Base-by-base conservation (phyloP, 2,329 filamentous ascomycete species). In the Fusarium poae region DNA sequence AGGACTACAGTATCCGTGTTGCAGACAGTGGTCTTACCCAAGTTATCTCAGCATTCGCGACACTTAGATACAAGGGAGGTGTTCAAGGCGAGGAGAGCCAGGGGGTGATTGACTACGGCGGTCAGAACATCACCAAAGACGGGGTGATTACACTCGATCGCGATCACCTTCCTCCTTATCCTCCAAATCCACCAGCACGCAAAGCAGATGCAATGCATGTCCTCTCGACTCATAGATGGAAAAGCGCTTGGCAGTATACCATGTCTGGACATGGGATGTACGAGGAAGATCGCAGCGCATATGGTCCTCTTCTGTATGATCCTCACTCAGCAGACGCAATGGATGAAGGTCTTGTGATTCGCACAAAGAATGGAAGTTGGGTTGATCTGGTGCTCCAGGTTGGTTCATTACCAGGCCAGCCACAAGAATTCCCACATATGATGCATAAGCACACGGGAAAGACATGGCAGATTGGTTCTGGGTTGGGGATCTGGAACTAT, bases 391-490 rank as follows among this genome's bases (percentile, higher is more conserved):
- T 57, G 7, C 29, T 57, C 4, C 54, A 57, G 29, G 54, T 57
- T 27, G 54, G 54, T 2, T 57, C 54, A 8, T n/a, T 43, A 16
- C 44, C 54, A 6, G 44, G 54, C 2, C 54, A 57, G 35, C 44
- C 54, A 1, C 54, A 57, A 20, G 44, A 57, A 5, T 57, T 50
- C 4, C 54, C 44, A 4, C 45, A 57, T 29, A 50, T 50, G 54
- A 57, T 57, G 54, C 54, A 57, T n/a, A 57, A 57, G 21, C 54
- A 57, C 11, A 57, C 44, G 0, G 54, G 54, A 16, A 50, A 57
- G 18, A 57, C 54, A 3, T 57, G 54, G 54, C 44, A 50, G 29
- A 57, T 57, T 18, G 54, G 54, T 4, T 50, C 54, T 6, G 44
- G 54, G 2, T 1, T 57, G 18, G 54, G 54, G 2, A 50, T 50